Evolutionary conservation across 164 flowering plant species (phyloP).

Genomic region (Macadamia integrifolia): DNA sequence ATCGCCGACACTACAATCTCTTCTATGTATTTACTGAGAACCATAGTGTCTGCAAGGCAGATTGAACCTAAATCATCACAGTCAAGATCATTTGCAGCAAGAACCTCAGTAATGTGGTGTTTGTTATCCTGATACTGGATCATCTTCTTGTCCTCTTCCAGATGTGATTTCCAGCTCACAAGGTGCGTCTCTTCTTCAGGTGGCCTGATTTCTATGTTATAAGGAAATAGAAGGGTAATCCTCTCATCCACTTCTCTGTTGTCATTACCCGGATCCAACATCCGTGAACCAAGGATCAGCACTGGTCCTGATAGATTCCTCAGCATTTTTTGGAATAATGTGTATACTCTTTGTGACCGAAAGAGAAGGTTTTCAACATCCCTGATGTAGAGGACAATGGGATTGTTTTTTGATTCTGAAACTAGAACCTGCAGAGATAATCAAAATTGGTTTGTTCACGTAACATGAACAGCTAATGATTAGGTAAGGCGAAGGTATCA

Average conservation of each 20-base stretch:
- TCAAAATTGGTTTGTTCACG: background rate
- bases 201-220: slow-evolving; percentile 78
- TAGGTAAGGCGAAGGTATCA: background rate
- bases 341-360: slow-evolving; percentile 57
- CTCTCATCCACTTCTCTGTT: slow-evolving; percentile 58
- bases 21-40: slow-evolving; percentile 71
- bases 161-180: slow-evolving; percentile 78
- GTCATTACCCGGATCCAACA: slow-evolving; percentile 36
- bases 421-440: slow-evolving; percentile 55
- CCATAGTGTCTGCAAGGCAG: slow-evolving; percentile 59
- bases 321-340: slow-evolving; percentile 76
- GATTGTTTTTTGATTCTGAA: slow-evolving; percentile 53
- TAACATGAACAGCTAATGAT: background rate
- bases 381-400: slow-evolving; percentile 75
- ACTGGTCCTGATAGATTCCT: slow-evolving; percentile 73
- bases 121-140: slow-evolving; percentile 72
- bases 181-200: slow-evolving; percentile 75
- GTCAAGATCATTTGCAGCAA: slow-evolving; percentile 75
- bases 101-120: slow-evolving; percentile 84
- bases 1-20: slow-evolving; percentile 93
- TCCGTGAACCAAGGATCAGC: slow-evolving; percentile 78
- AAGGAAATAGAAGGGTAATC: slow-evolving; percentile 62
- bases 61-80: slow-evolving; percentile 86
- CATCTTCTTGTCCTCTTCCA: slow-evolving; percentile 90
- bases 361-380: slow-evolving; percentile 68